Percentiles rank a stretch among this genome's conserved stretches.
Conservation (phyloP, 129 eudicot genomes). For the Solidago caesia region DNA sequence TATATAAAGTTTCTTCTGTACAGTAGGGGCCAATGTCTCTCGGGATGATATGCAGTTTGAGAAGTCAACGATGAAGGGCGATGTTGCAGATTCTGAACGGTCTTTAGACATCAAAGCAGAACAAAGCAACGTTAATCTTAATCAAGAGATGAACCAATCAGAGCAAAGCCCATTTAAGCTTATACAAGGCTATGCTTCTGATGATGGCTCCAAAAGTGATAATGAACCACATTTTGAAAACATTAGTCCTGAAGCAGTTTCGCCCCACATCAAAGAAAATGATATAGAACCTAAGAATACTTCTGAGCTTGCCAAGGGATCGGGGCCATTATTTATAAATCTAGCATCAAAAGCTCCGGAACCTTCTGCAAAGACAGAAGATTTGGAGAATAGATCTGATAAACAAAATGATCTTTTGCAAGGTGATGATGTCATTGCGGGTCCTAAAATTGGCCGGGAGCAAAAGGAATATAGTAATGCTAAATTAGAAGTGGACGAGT, state of each 20-base stretch:
- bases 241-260: constrained; percentile 32
- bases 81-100: constrained; percentile 3
- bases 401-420: constrained; percentile 20
- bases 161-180: constrained; percentile 54
- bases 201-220: constrained; percentile 50
- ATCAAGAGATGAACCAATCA: constrained; percentile 35
- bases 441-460: constrained; percentile 21
- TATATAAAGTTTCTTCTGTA: constrained; percentile 16
- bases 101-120: constrained; percentile 10
- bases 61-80: constrained; percentile 22
- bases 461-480: constrained; percentile 34
- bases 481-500: constrained; percentile 66
- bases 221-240: constrained; percentile 35
- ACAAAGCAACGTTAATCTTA: constrained; percentile 13
- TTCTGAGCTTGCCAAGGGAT: constrained; percentile 27
- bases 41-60: constrained; percentile 19
- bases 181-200: constrained; percentile 65
- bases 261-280: background rate
- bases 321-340: constrained; percentile 15
- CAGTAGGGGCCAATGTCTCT: constrained; percentile 24
- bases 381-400: constrained; percentile 24
- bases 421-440: constrained; percentile 16
- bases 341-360: constrained; percentile 17
- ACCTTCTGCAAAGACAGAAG: constrained; percentile 26
- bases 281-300: constrained; percentile 16